Evolutionary conservation across 768 basidiomycete species (phyloP), one percentile per base, ranked within the genome.

Genomic region (Tulasnella sp.): DNA sequence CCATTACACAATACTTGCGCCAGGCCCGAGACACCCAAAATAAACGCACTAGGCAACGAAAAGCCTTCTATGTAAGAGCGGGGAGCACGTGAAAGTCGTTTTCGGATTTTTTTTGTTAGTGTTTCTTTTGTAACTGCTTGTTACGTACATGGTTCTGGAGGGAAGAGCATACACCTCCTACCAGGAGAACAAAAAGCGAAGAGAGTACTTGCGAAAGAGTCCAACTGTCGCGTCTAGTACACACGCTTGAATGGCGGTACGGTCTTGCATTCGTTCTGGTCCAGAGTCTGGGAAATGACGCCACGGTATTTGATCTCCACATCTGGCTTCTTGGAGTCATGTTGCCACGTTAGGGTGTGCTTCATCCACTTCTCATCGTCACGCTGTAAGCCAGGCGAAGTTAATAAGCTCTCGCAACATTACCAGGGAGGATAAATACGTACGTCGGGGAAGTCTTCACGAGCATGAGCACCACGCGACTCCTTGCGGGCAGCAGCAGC

Each of bases 221-320:
- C 23, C 27, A n/a, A 32, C 8, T 48, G 14, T 42, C 21, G 17
- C n/a, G 25, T 48, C 34, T 62, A 93, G 72, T 93, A 94, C 55
- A 87, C 86, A 70, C 91, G 88, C 78, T 94, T 94, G 82, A 96
- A 96, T 12, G 94, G 94, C 62, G 94, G 94, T 32, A 98, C 90
- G 37, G 85, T 67, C 76, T 93, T 94, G 84, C 93, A 94, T 74
- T 97, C 94, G 65, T 80, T 84, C 73, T 94, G 89, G 67, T 99
- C 94, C 41, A 98, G 79, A 41, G 96, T 98, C 48, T 71, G 78
- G 63, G 71, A 75, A 65, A 89, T 93, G 63, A 99, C 96, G 25
- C 69, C 67, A 65, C 96, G 87, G 73, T 98, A 99, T 65, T 79
- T 79, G 70, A 99, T 81, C 41, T 82, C 83, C 60, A 98, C 91